A percentile compares a stretch with the other conserved stretches of the same genome.
Conservation (phyloP, 371 early-diverging fungal species). For the Mucor saturninus region DNA sequence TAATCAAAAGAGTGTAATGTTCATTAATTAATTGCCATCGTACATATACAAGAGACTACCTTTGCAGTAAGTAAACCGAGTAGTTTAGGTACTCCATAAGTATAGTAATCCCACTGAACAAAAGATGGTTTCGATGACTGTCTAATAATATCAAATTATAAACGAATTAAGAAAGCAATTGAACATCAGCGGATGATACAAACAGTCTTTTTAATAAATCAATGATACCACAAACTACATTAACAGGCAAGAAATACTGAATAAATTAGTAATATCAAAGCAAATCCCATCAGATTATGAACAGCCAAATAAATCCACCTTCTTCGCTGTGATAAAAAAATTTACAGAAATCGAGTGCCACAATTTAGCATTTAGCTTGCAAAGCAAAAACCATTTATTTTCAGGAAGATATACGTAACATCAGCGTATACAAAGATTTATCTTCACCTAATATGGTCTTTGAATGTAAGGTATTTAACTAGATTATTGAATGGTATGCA, state of each 20-base stretch:
- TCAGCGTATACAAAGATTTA: slow-evolving; percentile 92
- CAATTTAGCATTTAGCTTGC: slow-evolving; percentile 82
- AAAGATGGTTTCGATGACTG: slow-evolving; percentile 63
- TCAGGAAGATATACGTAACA: slow-evolving; percentile 91
- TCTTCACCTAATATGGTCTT: slow-evolving; percentile 97
- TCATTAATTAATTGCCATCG: slow-evolving; percentile 68
- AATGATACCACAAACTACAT: slow-evolving; percentile 90
- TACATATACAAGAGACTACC: slow-evolving; percentile 88
- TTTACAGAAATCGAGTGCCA: slow-evolving; percentile 80
- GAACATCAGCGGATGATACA: slow-evolving; percentile 80
- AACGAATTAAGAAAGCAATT: slow-evolving; percentile 63
- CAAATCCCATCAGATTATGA: slow-evolving; percentile 83
- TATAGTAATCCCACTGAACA: slow-evolving; percentile 69
- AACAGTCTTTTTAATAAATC: slow-evolving; percentile 81
- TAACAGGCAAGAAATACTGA: slow-evolving; percentile 87
- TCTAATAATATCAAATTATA: slow-evolving; percentile 43
- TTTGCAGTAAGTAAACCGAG: slow-evolving; percentile 89
- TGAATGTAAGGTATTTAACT: slow-evolving; percentile 91
- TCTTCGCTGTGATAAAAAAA: slow-evolving; percentile 79
- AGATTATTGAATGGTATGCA: slow-evolving; percentile 86
- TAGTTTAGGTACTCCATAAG: slow-evolving; percentile 81
- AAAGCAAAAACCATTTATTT: slow-evolving; percentile 93
- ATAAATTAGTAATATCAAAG: slow-evolving; percentile 76
- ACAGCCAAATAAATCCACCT: slow-evolving; percentile 93
- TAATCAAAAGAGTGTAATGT: neutral